phyloP scores from a whole-genome alignment of 1,284 basidiomycete species.

The Kwoniella shivajii region DNA sequence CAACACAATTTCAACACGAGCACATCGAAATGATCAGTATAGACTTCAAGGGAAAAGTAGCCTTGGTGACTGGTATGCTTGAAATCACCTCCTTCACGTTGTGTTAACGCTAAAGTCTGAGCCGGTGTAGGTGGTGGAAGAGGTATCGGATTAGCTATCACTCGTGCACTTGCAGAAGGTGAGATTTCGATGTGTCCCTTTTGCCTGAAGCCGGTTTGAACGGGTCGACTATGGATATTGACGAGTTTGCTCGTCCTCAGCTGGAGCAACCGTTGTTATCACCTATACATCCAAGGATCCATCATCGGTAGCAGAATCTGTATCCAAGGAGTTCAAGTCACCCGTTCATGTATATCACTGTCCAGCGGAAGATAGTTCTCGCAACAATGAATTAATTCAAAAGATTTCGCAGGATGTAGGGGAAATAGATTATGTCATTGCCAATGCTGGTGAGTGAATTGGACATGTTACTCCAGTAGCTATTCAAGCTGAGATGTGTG shows the following conservation, averaged over 20 bases:
- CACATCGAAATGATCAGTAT: conserved; percentile 1
- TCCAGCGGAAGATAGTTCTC: conserved; percentile 31
- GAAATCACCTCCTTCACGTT: no score
- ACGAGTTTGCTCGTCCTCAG: conserved; percentile 11
- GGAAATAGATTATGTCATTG: conserved; percentile 42
- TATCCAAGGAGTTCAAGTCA: conserved; percentile 33
- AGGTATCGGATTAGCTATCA: conserved; percentile 59
- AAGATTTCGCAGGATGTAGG: conserved; percentile 32
- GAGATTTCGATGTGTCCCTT: background rate
- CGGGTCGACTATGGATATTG: background rate
- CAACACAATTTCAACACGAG: no score
- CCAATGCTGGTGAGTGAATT: conserved; percentile 30
- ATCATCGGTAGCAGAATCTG: conserved; percentile 21
- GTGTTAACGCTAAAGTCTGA: no score
- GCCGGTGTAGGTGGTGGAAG: conserved; percentile 21
- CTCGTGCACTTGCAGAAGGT: conserved; percentile 55
- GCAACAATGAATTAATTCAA: conserved; percentile 37
- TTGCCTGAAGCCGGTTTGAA: background rate
- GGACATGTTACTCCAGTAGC: background rate
- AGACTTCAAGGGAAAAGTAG: conserved; percentile 1
- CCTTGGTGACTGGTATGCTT: background rate
- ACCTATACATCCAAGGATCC: conserved; percentile 49
- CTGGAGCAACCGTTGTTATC: conserved; percentile 46
- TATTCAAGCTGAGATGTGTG: background rate
- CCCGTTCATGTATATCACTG: conserved; percentile 45